phyloP scores from a whole-genome alignment of 352 stramenopile genomes.

The Globisporangium camurandrum region DNA sequence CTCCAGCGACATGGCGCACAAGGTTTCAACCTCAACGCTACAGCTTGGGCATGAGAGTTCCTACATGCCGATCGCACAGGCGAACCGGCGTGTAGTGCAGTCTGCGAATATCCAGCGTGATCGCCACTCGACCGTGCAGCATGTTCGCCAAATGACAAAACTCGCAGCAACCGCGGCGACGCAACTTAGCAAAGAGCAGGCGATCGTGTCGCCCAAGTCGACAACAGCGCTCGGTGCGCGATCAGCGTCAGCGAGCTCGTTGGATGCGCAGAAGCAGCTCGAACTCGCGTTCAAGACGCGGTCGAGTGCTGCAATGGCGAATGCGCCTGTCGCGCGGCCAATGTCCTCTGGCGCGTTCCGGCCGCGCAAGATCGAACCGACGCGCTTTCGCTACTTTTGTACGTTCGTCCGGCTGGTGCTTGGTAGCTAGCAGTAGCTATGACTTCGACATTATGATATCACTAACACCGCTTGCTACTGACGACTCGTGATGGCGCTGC shows the following conservation, averaged over 20 bases:
- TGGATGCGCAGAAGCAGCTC: constrained; percentile 24
- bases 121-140: constrained; percentile 27
- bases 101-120: constrained; percentile 24
- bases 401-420: too few species aligned
- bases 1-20: constrained; percentile 11
- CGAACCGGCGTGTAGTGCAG: constrained; percentile 22
- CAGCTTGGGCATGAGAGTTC: constrained; percentile 21
- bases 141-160: constrained; percentile 46
- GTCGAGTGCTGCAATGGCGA: constrained; percentile 1
- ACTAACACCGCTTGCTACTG: background rate
- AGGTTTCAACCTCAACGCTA: constrained; percentile 3
- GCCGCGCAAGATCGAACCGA: constrained; percentile 58
- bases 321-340: constrained; percentile 23
- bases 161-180: too few species aligned
- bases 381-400: constrained; percentile 82
- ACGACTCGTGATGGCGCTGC: background rate
- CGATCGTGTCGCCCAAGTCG: constrained; percentile 7
- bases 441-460: too few species aligned
- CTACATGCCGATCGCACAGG: constrained; percentile 17
- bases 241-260: constrained; percentile 15
- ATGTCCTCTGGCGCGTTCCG: constrained; percentile 51
- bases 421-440: too few species aligned
- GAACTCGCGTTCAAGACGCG: constrained; percentile 19
- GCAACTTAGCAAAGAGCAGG: background rate
- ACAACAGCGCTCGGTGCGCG: constrained; percentile 19